Base-by-base conservation (phyloP, 179 eudicot species). In the Spinacia oleracea region DNA sequence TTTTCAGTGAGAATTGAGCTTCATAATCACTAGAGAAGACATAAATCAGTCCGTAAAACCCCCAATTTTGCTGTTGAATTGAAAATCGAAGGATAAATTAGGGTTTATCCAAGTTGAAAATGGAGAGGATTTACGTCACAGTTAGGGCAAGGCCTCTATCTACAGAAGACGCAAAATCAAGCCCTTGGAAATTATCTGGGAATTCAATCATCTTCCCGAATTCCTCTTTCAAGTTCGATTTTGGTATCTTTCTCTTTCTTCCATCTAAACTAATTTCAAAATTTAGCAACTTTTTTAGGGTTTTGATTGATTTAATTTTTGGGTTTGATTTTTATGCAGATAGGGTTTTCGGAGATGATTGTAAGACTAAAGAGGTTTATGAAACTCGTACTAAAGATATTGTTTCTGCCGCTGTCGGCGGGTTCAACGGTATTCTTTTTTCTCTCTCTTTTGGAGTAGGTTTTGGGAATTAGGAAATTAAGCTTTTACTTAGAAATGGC, bases 91-190 rank as follows among this genome's bases (percentile, higher is more conserved):
- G 3, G 4, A 11, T 7, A 31, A 21, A n/a, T 10, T 29, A 53
- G 16, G 55, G 14, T 32, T n/a, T 16, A 71, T 25, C 27, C 7
- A 53, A 1, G 0, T 0, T 21, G 31, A 74, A 35, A 64, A 95
- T 95, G 98, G 98, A 95, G 83, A 86, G 98, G 64, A 95, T 95
- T 5, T 88, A 95, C 76, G 98, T 95, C 1, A 84, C 98, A 0
- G 97, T 95, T 73, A 85, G 98, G 80, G 89, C 97, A 6, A 79
- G 98, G 34, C 98, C 98, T 6, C 88, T 95, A 4, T 87, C 97
- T 3, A 48, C 83, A 14, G 98, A 95, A 68, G 98, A 95, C 5
- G 91, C 89, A 0, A 93, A 88, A 79, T 85, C 87, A 0, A 91
- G 91, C 78, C 98, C 98, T 0, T 95, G 98, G 98, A 87, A 91